Evolutionary conservation across 495 filamentous ascomycete genomes (phyloP).

Genomic region (Podospora pseudocomata): DNA sequence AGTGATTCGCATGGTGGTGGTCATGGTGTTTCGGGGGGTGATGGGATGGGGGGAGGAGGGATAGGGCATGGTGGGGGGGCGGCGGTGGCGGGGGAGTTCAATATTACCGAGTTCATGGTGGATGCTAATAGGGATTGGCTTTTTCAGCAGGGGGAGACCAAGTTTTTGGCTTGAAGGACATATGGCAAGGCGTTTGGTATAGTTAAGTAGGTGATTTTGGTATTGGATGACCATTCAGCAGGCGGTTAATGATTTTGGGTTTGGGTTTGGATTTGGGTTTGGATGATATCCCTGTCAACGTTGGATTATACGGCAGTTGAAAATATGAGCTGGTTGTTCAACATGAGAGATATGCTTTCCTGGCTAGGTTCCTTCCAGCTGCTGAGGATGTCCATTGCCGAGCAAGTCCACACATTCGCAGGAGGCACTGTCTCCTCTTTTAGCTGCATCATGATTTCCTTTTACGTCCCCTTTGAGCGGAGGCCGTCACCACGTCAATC

Average conservation of each 20-base stretch:
- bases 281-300: conserved; percentile 14
- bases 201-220: not conserved
- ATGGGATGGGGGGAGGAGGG: conserved; percentile 1
- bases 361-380: too few relatives aligned
- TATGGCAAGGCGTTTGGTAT: not conserved
- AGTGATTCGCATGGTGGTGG: not conserved
- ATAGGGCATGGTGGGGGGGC: not conserved
- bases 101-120: conserved; percentile 64
- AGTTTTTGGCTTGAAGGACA: conserved; percentile 20
- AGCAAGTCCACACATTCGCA: too few relatives aligned
- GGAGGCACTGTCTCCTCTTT: too few relatives aligned
- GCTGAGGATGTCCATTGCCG: too few relatives aligned
- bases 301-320: not conserved
- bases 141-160: conserved; percentile 41
- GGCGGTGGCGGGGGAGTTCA: conserved; percentile 49
- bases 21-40: not conserved
- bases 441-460: too few relatives aligned
- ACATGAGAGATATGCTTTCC: too few relatives aligned
- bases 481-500: too few relatives aligned
- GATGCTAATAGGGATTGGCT: conserved; percentile 64
- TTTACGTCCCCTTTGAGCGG: too few relatives aligned
- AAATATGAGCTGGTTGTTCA: not conserved
- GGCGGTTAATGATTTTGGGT: not conserved
- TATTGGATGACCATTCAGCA: not conserved
- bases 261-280: not conserved